Percentiles rank a stretch among this genome's conserved stretches.
These are phyloP conservation scores for Podaxis sp. DNA, from an alignment of 768 basidiomycete species.

Conservation along the genomic window DNA sequence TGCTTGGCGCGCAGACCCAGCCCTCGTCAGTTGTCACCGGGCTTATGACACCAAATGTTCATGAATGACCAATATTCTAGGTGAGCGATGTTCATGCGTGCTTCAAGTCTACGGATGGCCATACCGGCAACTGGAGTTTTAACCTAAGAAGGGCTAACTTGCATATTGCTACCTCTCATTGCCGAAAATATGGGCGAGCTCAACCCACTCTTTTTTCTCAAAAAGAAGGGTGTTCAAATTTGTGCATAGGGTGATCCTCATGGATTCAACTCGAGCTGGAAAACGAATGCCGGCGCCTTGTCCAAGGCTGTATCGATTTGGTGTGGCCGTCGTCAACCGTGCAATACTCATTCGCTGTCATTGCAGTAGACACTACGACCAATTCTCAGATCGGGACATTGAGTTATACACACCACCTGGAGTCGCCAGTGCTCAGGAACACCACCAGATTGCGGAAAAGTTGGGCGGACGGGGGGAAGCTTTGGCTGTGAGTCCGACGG, in stretches of 20 bases:
- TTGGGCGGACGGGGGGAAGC: conserved; percentile 69
- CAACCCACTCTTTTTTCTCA: background rate
- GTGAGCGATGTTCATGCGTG: conserved; percentile 55
- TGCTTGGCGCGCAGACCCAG: conserved; percentile 87
- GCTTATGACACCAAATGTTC: background rate
- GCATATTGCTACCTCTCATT: conserved; percentile 65
- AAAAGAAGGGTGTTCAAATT: conserved; percentile 57
- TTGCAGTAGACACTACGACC: conserved; percentile 14
- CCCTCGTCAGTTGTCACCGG: conserved; percentile 41
- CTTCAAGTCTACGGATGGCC: conserved; percentile 93
- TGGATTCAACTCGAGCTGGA: conserved; percentile 91
- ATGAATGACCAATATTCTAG: conserved; percentile 18
- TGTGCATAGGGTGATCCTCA: conserved; percentile 81
- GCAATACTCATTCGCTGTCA: conserved; percentile 43
- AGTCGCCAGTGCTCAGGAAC: conserved; percentile 72
- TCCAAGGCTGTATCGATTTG: conserved; percentile 94
- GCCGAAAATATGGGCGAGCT: conserved; percentile 58
- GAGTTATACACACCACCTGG: conserved; percentile 70
- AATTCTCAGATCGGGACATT: conserved; percentile 47
- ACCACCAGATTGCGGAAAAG: conserved; percentile 66
- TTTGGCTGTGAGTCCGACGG: conserved; percentile 52
- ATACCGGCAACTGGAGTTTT: conserved; percentile 83
- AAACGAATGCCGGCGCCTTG: conserved; percentile 91
- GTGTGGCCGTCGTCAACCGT: conserved; percentile 85
- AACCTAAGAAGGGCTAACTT: conserved; percentile 83